Conservation (phyloP, 108 stramenopile genomes). For the Skeletonema tropicum region DNA sequence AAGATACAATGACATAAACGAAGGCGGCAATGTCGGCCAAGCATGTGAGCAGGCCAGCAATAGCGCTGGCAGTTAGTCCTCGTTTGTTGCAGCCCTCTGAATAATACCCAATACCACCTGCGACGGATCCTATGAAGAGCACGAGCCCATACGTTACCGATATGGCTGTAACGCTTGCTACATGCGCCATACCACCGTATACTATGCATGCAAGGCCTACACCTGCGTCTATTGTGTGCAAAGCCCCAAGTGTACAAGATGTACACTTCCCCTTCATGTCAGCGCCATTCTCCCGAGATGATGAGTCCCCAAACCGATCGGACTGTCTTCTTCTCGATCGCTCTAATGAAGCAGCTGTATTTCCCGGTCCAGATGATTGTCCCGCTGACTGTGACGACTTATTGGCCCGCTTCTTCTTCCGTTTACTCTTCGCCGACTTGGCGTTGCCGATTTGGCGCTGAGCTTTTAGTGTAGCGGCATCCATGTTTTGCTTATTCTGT, state of each 20-base stretch:
- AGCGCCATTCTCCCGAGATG: not conserved
- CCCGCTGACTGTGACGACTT: not conserved
- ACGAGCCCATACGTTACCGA: constrained; percentile 25
- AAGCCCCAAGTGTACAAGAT: constrained; percentile 9
- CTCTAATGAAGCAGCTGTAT: not conserved
- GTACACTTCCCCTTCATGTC: not conserved
- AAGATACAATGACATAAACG: constrained; percentile 17
- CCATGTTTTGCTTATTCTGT: not conserved
- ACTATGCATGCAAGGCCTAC: constrained; percentile 30
- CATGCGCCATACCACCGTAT: constrained; percentile 31
- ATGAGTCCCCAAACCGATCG: not conserved
- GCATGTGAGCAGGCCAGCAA: constrained; percentile 12
- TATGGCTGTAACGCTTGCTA: constrained; percentile 13
- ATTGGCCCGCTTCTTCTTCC: constrained; percentile 3
- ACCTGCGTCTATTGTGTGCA: constrained; percentile 27
- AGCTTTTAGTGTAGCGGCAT: not conserved
- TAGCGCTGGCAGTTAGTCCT: constrained; percentile 29
- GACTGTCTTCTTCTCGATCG: constrained; percentile 3
- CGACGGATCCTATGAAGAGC: constrained; percentile 26
- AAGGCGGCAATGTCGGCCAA: constrained; percentile 27
- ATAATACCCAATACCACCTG: constrained; percentile 40
- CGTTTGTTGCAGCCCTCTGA: constrained; percentile 17
- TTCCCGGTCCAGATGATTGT: constrained; percentile 1
- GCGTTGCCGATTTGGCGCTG: not conserved
- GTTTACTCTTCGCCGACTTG: not conserved